Evolutionary conservation across 2,329 filamentous ascomycete genomes (phyloP).

Genomic region (Endoconidiophora laricicola): DNA sequence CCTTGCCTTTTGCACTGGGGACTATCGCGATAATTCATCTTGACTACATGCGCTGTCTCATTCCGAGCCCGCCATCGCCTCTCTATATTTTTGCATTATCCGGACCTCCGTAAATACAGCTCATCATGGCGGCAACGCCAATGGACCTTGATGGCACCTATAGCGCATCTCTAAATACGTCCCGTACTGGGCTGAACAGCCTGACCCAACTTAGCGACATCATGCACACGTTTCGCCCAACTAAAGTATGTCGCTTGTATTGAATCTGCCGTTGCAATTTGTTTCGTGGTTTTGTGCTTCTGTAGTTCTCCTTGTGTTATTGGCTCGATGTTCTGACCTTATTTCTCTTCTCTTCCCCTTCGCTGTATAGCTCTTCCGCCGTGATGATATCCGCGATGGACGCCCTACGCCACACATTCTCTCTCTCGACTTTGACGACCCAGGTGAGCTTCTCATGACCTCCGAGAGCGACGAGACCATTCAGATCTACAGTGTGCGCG

Average conservation of each 20-base stretch:
- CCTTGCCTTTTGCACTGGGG: no score
- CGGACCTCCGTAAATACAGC: background rate
- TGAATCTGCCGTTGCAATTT: background rate
- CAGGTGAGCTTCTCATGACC: slow-evolving; percentile 79
- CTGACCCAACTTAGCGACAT: slow-evolving; percentile 61
- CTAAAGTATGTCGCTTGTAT: slow-evolving; percentile 41
- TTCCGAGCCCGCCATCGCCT: background rate
- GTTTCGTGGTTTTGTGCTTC: background rate
- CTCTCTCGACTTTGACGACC: slow-evolving; percentile 92
- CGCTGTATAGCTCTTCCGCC: slow-evolving; percentile 36
- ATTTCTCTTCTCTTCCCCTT: background rate
- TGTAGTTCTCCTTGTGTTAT: background rate
- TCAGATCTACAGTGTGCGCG: slow-evolving; percentile 85
- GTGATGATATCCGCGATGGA: slow-evolving; percentile 37
- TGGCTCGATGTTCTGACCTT: background rate
- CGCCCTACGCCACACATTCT: slow-evolving; percentile 49
- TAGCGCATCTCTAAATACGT: slow-evolving; percentile 32
- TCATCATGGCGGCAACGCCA: slow-evolving; percentile 33
- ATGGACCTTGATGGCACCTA: slow-evolving; percentile 39
- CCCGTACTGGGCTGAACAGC: slow-evolving; percentile 28
- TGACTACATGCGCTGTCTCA: no score
- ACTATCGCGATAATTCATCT: no score
- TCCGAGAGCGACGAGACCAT: slow-evolving; percentile 89
- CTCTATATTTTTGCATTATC: background rate
- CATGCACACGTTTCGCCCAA: slow-evolving; percentile 60